A percentile compares a stretch with the other conserved stretches of the same genome.
Conservation (phyloP, 805 yeast genomes). For the Candida vaughaniae region DNA sequence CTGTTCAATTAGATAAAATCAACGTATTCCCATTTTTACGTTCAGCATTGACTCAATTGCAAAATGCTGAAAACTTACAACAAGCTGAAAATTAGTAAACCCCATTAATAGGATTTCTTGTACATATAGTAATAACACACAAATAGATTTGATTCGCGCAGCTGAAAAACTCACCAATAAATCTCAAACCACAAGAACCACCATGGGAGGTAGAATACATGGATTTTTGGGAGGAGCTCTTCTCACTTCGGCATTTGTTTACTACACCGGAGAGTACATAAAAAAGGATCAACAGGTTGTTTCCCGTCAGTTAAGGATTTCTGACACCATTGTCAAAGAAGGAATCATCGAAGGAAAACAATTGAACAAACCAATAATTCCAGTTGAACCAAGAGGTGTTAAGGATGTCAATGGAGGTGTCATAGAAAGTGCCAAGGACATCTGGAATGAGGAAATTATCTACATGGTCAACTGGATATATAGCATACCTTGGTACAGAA, state of each 20-base stretch:
- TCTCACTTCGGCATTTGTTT: constrained; percentile 61
- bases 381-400: constrained; percentile 21
- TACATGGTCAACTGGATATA: constrained; percentile 64
- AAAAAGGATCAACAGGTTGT: constrained; percentile 46
- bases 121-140: no score
- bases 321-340: constrained; percentile 52
- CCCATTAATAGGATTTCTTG: no score
- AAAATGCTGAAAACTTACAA: no score
- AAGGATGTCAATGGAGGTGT: constrained; percentile 18
- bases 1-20: constrained; percentile 33
- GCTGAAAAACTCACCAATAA: not conserved
- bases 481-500: constrained; percentile 47
- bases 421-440: constrained; percentile 65
- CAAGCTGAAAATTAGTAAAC: no score
- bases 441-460: constrained; percentile 77
- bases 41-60: constrained; percentile 21
- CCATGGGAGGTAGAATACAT: constrained; percentile 43
- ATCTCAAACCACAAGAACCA: no score
- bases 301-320: constrained; percentile 45
- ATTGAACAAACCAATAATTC: constrained; percentile 42
- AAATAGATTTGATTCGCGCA: no score
- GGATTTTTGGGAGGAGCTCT: constrained; percentile 53
- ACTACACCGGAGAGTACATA: constrained; percentile 59
- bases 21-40: constrained; percentile 39
- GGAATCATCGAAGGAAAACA: constrained; percentile 51